Evolutionary conservation across 2,329 filamentous ascomycete species (phyloP).

Genomic region (Magnaporthales sp.): DNA sequence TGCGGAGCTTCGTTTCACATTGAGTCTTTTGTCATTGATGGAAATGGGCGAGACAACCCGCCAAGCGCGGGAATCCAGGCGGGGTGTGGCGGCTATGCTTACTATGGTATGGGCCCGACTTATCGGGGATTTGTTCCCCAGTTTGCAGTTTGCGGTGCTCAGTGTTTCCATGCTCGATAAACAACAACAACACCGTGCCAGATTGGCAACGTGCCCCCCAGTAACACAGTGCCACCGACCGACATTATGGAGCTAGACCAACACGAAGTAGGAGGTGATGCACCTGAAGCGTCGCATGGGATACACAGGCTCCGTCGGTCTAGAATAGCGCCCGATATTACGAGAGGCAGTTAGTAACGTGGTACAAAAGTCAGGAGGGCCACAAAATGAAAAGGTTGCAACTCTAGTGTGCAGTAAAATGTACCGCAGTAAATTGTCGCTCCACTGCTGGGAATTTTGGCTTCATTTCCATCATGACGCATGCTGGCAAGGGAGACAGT

Average conservation of each 20-base stretch:
- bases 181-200: neutral
- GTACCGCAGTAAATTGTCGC: neutral
- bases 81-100: neutral
- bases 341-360: neutral
- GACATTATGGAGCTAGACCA: neutral
- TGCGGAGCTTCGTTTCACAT: neutral
- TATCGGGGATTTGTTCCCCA: neutral
- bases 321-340: neutral
- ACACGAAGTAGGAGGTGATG: neutral
- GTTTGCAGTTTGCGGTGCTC: neutral
- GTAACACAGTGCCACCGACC: neutral
- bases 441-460: neutral
- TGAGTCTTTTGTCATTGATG: neutral
- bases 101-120: neutral
- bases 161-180: neutral
- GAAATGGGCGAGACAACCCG: neutral
- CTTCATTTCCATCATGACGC: neutral
- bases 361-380: neutral
- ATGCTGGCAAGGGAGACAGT: neutral
- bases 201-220: neutral
- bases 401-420: neutral
- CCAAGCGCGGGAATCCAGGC: neutral
- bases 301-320: neutral
- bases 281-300: neutral
- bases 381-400: neutral